These are phyloP conservation scores for Prosopis cineraria DNA, from an alignment of 306 rosid species.

Conservation along the genomic window DNA sequence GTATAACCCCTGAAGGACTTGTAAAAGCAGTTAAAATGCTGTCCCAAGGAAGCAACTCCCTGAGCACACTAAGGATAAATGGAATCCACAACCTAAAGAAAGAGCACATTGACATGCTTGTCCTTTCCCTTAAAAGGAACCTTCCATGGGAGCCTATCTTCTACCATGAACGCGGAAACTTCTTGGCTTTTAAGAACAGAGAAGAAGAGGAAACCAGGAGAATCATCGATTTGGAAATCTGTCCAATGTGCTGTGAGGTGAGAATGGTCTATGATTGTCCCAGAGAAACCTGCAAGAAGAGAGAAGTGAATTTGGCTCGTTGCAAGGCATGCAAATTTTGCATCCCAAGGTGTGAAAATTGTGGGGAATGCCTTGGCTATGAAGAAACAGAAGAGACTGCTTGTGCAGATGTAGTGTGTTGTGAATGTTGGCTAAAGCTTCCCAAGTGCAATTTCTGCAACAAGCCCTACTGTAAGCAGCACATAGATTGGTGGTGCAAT, in stretches of 20 bases:
- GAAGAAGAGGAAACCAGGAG: slow-evolving; percentile 8
- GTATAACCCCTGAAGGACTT: slow-evolving; percentile 77
- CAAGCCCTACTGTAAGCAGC: slow-evolving; percentile 76
- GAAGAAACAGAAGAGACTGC: slow-evolving; percentile 59
- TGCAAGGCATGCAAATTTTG: slow-evolving; percentile 74
- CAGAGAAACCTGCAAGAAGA: slow-evolving; percentile 50
- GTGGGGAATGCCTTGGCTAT: slow-evolving; percentile 59
- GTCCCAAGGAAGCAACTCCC: slow-evolving; percentile 50
- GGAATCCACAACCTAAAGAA: slow-evolving; percentile 68
- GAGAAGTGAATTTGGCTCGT: slow-evolving; percentile 22
- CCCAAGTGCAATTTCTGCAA: slow-evolving; percentile 85
- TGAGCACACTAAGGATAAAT: slow-evolving; percentile 57
- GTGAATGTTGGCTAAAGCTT: slow-evolving; percentile 70
- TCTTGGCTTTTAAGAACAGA: slow-evolving; percentile 5
- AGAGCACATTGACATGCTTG: slow-evolving; percentile 57
- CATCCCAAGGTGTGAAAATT: slow-evolving; percentile 76
- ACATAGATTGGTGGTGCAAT: slow-evolving; percentile 39
- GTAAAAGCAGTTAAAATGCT: slow-evolving; percentile 57
- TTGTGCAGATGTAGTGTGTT: slow-evolving; percentile 63
- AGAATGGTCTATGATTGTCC: slow-evolving; percentile 71
- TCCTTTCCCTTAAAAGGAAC: slow-evolving; percentile 39
- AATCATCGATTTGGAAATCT: slow-evolving; percentile 58
- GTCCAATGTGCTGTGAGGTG: slow-evolving; percentile 65
- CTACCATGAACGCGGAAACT: slow-evolving; percentile 36
- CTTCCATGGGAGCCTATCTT: slow-evolving; percentile 37